Percentiles rank a stretch among this genome's conserved stretches.
These are phyloP conservation scores for Scleroderma bovista DNA, from an alignment of 768 basidiomycete species.

Conservation along the genomic window DNA sequence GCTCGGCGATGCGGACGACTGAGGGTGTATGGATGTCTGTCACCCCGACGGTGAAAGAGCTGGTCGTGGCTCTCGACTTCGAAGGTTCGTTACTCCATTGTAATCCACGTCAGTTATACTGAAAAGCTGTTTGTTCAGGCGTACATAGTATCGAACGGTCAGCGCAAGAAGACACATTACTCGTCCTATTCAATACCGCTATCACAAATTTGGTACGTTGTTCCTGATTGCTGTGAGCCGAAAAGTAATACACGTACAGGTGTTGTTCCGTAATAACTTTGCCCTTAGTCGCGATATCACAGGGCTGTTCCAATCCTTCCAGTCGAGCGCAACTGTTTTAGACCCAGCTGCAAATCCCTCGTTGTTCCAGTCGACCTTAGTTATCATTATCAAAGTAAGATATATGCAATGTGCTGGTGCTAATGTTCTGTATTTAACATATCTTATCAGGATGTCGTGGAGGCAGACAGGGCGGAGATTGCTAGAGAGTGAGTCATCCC, in stretches of 20 bases:
- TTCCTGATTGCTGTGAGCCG: background rate
- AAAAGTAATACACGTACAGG: conserved; percentile 24
- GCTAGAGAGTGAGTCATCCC: conserved; percentile 40
- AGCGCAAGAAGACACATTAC: conserved; percentile 55
- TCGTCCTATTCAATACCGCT: conserved; percentile 61
- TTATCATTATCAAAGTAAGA: conserved; percentile 51
- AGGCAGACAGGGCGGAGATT: conserved; percentile 49
- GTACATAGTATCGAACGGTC: conserved; percentile 62
- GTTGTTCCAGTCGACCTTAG: conserved; percentile 48
- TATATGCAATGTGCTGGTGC: too few relatives aligned
- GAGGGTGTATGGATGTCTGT: conserved; percentile 68
- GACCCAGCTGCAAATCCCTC: conserved; percentile 49
- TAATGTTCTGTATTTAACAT: background rate
- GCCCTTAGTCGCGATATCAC: conserved; percentile 50
- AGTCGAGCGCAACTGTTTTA: conserved; percentile 44
- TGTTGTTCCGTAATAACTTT: conserved; percentile 56
- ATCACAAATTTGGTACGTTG: conserved; percentile 52
- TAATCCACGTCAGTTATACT: conserved; percentile 5
- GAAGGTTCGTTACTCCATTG: conserved; percentile 37
- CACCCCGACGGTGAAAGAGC: conserved; percentile 48
- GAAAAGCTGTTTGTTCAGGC: conserved; percentile 24
- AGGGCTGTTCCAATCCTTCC: conserved; percentile 52
- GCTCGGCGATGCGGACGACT: conserved; percentile 62
- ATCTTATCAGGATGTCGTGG: conserved; percentile 45
- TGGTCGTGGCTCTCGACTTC: conserved; percentile 59